These are phyloP conservation scores for Colletotrichum musae DNA, from an alignment of 2,329 filamentous ascomycete species.

Conservation along the genomic window DNA sequence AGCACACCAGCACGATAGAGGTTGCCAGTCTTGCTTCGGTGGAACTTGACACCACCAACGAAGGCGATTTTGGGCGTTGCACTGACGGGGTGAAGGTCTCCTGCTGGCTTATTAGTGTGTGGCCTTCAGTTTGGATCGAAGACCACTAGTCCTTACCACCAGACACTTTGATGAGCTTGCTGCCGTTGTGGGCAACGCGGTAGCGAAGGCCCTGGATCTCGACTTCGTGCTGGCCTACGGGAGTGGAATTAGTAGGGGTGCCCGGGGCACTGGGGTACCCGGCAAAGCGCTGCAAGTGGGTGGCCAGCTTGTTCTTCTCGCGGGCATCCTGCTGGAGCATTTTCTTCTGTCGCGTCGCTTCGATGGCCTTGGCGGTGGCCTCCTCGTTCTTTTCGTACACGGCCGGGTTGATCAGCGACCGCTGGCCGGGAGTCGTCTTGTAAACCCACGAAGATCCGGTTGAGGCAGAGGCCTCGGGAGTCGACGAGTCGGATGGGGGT, in stretches of 20 bases:
- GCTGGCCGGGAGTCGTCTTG: constrained; percentile 78
- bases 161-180: constrained; percentile 82
- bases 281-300: constrained; percentile 57
- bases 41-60: constrained; percentile 85
- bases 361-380: constrained; percentile 78
- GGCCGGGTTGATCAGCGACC: constrained; percentile 86
- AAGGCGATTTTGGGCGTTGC: constrained; percentile 81
- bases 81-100: constrained; percentile 72
- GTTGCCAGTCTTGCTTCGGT: constrained; percentile 90
- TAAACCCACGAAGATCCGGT: constrained; percentile 74
- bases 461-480: constrained; percentile 46
- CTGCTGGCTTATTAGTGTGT: constrained; percentile 53
- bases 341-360: constrained; percentile 75
- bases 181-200: constrained; percentile 80
- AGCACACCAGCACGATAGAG: constrained; percentile 84
- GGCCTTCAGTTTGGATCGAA: constrained; percentile 2
- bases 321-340: constrained; percentile 66
- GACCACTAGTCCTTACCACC: constrained; percentile 75
- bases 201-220: constrained; percentile 81
- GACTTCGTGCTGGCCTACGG: constrained; percentile 70
- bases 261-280: constrained; percentile 40
- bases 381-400: constrained; percentile 83
- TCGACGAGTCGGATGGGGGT: constrained; percentile 44
- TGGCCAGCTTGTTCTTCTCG: constrained; percentile 72
- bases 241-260: constrained; percentile 49